Conservation (phyloP, 306 rosid genomes). For the Cajanus cajan region DNA sequence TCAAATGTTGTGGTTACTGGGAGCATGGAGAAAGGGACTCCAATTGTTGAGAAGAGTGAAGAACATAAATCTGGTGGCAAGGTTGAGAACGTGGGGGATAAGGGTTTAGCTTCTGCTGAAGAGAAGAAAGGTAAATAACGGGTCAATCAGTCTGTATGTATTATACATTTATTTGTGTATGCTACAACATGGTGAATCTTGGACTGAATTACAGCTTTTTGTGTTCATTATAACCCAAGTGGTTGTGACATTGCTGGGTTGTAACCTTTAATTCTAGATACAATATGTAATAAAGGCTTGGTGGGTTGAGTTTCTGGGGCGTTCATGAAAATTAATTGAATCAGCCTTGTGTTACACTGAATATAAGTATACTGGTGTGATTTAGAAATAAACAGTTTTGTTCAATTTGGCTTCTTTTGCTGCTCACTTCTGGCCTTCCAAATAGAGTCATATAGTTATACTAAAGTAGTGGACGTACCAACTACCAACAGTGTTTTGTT, state of each 20-base stretch:
- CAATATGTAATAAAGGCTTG: not conserved
- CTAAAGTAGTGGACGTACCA: not conserved
- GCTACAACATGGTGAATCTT: not conserved
- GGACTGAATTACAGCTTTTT: not conserved
- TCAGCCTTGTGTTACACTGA: not conserved
- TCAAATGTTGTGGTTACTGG: conserved; percentile 41
- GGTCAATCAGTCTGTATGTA: not conserved
- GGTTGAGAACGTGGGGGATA: conserved; percentile 48
- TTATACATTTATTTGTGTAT: not conserved
- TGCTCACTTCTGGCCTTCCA: conserved; percentile 2
- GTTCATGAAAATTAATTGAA: not conserved
- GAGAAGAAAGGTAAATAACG: conserved; percentile 59
- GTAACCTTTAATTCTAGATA: not conserved
- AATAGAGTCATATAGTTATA: not conserved
- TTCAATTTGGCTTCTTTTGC: conserved; percentile 17
- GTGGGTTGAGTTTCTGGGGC: conserved; percentile 13
- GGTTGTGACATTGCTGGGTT: not conserved
- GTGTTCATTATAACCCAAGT: conserved; percentile 9
- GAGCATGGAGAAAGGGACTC: conserved; percentile 52
- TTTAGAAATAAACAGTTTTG: conserved; percentile 16
- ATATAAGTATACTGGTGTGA: not conserved
- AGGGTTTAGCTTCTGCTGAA: conserved; percentile 42
- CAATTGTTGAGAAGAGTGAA: conserved; percentile 39
- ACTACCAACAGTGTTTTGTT: not conserved
- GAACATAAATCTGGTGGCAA: conserved; percentile 49